These are phyloP conservation scores for Saturnispora silvae DNA, from an alignment of 805 yeast species.

Conservation along the genomic window DNA sequence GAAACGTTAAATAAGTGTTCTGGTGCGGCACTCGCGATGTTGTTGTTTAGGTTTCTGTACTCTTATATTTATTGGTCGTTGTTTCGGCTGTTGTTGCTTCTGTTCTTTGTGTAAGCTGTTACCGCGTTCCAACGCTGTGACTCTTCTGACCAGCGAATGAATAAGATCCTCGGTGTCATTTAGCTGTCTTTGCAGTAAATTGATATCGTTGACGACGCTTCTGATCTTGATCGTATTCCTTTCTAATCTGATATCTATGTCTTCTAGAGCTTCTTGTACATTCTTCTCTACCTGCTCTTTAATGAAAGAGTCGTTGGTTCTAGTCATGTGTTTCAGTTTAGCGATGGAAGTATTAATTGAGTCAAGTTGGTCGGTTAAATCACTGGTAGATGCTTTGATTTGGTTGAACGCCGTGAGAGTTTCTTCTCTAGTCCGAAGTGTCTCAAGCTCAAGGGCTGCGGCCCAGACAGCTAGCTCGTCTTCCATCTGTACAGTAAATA, in stretches of 20 bases:
- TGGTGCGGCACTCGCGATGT: too few relatives aligned
- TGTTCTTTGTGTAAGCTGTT: background rate
- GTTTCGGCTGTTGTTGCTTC: too few relatives aligned
- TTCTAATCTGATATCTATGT: slow-evolving; percentile 7
- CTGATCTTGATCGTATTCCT: slow-evolving; percentile 4
- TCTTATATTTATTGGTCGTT: too few relatives aligned
- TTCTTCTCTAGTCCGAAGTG: slow-evolving; percentile 31
- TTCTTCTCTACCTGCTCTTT: background rate
- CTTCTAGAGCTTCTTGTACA: background rate
- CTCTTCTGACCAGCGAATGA: background rate
- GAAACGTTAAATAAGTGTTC: slow-evolving; percentile 1
- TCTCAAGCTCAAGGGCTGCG: slow-evolving; percentile 38
- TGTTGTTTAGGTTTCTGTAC: too few relatives aligned
- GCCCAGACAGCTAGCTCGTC: slow-evolving; percentile 33
- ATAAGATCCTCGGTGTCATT: background rate
- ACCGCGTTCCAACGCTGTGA: background rate
- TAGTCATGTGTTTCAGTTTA: background rate
- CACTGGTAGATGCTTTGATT: slow-evolving; percentile 10
- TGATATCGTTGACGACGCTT: background rate
- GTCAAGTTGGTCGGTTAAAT: background rate
- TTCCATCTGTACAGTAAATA: slow-evolving; percentile 17
- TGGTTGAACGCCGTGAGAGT: slow-evolving; percentile 11
- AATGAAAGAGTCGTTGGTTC: too few relatives aligned
- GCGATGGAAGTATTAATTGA: background rate
- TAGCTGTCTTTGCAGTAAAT: background rate